Percentiles rank a stretch among this genome's conserved stretches.
Conservation (phyloP, 768 basidiomycete genomes). For the Scleroderma citrinum region DNA sequence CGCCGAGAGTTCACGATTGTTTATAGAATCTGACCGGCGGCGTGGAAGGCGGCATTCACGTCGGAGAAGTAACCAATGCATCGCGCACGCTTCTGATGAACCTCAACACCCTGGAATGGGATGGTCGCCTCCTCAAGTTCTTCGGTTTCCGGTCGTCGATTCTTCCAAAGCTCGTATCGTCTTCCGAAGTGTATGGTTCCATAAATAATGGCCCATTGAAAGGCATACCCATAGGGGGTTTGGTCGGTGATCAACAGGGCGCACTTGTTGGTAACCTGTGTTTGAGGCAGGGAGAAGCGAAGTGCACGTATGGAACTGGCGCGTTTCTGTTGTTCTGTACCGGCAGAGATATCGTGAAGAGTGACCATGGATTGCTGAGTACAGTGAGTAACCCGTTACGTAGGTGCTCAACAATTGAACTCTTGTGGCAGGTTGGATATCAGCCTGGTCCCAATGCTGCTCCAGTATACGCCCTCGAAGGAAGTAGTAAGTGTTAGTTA, state of each 20-base stretch:
- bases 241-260: slow-evolving; percentile 98
- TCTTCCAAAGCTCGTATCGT: slow-evolving; percentile 83
- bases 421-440: slow-evolving; percentile 66
- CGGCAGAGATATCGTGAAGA: slow-evolving; percentile 75
- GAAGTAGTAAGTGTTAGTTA: slow-evolving; percentile 62
- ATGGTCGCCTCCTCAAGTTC: slow-evolving; percentile 75
- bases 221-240: slow-evolving; percentile 83
- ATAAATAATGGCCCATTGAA: slow-evolving; percentile 60
- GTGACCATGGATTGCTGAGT: slow-evolving; percentile 80
- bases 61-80: slow-evolving; percentile 93
- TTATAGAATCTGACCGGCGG: slow-evolving; percentile 79
- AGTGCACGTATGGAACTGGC: slow-evolving; percentile 97
- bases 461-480: slow-evolving; percentile 92
- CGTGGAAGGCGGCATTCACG: slow-evolving; percentile 61
- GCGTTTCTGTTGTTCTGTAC: slow-evolving; percentile 96
- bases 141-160: slow-evolving; percentile 75
- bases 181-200: slow-evolving; percentile 87
- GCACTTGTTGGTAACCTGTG: slow-evolving; percentile 97
- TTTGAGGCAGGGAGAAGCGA: slow-evolving; percentile 83
- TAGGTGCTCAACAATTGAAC: background rate
- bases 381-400: slow-evolving; percentile 47
- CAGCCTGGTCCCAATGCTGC: slow-evolving; percentile 73
- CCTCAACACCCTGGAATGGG: slow-evolving; percentile 77
- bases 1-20: background rate
- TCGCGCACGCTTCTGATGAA: slow-evolving; percentile 93